phyloP scores from a whole-genome alignment of 805 yeast species.

The Yamadazyma takamatsuzukensis region DNA sequence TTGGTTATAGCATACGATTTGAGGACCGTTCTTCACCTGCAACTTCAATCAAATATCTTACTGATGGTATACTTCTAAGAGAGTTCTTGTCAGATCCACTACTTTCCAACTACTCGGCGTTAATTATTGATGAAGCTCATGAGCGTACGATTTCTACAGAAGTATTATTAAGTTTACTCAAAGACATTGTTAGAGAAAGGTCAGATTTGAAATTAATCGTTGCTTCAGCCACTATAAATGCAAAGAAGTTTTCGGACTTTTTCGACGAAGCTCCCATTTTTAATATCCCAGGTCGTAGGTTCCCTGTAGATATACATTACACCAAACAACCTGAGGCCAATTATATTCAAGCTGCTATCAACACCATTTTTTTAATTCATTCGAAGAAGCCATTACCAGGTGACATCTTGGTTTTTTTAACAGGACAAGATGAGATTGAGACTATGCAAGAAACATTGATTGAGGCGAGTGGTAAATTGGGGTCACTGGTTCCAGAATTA shows the following conservation, averaged over 20 bases:
- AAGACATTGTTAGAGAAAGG: constrained; percentile 60
- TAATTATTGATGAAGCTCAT: constrained; percentile 97
- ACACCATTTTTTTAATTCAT: constrained; percentile 86
- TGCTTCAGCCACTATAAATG: constrained; percentile 97
- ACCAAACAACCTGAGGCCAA: constrained; percentile 87
- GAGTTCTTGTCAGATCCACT: constrained; percentile 80
- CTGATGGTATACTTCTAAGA: constrained; percentile 91
- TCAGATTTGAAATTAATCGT: constrained; percentile 72
- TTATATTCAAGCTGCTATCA: constrained; percentile 83
- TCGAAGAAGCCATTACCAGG: constrained; percentile 60
- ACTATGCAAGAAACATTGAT: constrained; percentile 64
- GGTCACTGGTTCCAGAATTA: constrained; percentile 56
- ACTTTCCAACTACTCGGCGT: constrained; percentile 64
- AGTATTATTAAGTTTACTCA: constrained; percentile 70
- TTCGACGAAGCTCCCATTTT: constrained; percentile 83
- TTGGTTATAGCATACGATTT: constrained; percentile 86
- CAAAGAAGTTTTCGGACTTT: constrained; percentile 77
- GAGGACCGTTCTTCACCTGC: constrained; percentile 67
- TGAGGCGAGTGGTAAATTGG: constrained; percentile 64
- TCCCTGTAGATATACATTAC: constrained; percentile 82
- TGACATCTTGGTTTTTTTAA: constrained; percentile 84
- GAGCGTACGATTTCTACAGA: constrained; percentile 95
- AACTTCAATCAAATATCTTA: constrained; percentile 82
- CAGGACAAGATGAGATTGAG: constrained; percentile 97
- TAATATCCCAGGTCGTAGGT: constrained; percentile 89